These are phyloP conservation scores for Rhynchosporium agropyri DNA, from an alignment of 2,329 filamentous ascomycete genomes.

Conservation along the genomic window DNA sequence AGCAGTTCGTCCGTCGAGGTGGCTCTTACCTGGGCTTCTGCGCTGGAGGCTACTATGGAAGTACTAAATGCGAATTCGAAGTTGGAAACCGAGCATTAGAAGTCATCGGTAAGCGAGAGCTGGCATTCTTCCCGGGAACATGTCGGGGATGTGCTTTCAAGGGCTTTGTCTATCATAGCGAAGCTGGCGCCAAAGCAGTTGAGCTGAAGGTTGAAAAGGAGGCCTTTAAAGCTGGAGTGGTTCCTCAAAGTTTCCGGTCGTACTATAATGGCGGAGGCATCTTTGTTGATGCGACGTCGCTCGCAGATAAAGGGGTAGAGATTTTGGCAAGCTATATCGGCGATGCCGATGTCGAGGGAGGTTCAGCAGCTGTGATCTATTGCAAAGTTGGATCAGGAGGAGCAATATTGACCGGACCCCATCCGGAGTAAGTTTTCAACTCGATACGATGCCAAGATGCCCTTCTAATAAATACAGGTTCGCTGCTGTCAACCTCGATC, in stretches of 20 bases:
- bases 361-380: slow-evolving; percentile 78
- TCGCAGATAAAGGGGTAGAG: slow-evolving; percentile 68
- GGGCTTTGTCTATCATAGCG: slow-evolving; percentile 89
- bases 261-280: slow-evolving; percentile 97
- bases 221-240: slow-evolving; percentile 53
- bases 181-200: slow-evolving; percentile 77
- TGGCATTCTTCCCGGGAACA: slow-evolving; percentile 84
- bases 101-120: slow-evolving; percentile 81
- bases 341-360: slow-evolving; percentile 74
- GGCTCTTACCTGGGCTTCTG: slow-evolving; percentile 90
- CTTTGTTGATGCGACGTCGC: slow-evolving; percentile 76
- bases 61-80: slow-evolving; percentile 84
- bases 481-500: slow-evolving; percentile 74
- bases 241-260: slow-evolving; percentile 66
- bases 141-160: slow-evolving; percentile 86
- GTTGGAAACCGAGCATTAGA: slow-evolving; percentile 79
- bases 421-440: slow-evolving; percentile 74
- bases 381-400: slow-evolving; percentile 80
- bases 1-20: slow-evolving; percentile 81
- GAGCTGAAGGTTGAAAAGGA: slow-evolving; percentile 65
- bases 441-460: background rate
- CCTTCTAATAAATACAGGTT: slow-evolving; percentile 60
- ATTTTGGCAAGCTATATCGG: slow-evolving; percentile 81
- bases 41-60: slow-evolving; percentile 91
- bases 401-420: slow-evolving; percentile 80